These are phyloP conservation scores for Heracleum sosnowskyi DNA, from an alignment of 129 eudicot genomes.

Conservation along the genomic window DNA sequence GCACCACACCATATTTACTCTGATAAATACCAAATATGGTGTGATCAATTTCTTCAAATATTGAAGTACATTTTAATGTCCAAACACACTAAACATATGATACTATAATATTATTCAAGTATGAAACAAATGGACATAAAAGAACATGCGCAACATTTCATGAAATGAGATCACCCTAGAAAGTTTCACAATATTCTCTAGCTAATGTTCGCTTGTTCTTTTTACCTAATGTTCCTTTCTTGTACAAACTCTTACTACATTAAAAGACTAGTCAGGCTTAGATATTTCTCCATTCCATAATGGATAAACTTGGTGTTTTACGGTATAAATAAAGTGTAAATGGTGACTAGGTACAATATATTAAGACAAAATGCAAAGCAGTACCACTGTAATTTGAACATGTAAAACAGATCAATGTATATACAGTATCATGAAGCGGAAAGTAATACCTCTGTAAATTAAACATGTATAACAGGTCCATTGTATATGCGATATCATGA, in stretches of 20 bases:
- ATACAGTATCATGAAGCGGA: conserved; percentile 53
- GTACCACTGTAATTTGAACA: conserved; percentile 12
- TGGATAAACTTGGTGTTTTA: neutral
- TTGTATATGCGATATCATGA: conserved; percentile 47
- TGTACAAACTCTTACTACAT: neutral
- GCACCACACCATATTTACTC: neutral
- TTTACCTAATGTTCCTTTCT: neutral
- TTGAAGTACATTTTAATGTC: neutral
- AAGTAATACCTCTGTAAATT: conserved; percentile 23
- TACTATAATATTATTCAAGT: neutral
- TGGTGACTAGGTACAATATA: neutral
- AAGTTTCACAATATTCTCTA: neutral
- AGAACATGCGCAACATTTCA: neutral
- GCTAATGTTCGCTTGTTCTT: neutral
- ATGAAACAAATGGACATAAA: neutral
- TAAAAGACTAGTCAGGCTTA: neutral
- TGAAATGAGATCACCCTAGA: neutral
- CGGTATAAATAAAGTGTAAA: neutral
- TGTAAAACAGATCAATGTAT: conserved; percentile 56
- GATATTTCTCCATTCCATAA: neutral
- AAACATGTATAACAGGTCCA: conserved; percentile 59
- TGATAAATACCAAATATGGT: neutral
- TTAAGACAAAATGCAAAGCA: conserved; percentile 23
- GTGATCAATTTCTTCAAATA: neutral
- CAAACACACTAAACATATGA: neutral